phyloP scores from a whole-genome alignment of 1,139 yeast species.

The Pichia sp. region DNA sequence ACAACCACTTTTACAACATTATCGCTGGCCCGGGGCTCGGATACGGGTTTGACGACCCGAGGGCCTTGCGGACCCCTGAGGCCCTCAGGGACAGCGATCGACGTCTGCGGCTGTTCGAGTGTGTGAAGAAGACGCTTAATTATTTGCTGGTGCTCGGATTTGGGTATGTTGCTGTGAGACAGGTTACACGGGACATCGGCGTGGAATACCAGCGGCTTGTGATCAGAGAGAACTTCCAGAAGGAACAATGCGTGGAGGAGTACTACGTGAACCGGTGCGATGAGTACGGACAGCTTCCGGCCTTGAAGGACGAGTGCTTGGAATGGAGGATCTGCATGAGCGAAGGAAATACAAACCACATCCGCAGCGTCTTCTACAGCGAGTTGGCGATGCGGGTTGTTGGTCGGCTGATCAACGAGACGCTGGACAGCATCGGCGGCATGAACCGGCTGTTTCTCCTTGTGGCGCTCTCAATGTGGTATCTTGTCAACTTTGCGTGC shows the following conservation, averaged over 20 bases:
- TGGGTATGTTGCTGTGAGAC: slow-evolving; percentile 40
- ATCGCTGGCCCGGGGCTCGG: neutral
- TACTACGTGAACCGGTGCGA: slow-evolving; percentile 54
- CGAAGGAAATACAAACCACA: slow-evolving; percentile 36
- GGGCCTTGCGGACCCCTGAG: neutral
- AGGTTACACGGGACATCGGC: slow-evolving; percentile 51
- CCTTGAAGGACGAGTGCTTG: slow-evolving; percentile 50
- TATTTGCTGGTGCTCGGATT: slow-evolving; percentile 35
- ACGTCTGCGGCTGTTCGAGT: slow-evolving; percentile 36
- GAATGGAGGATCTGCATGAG: slow-evolving; percentile 63
- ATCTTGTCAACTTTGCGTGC: slow-evolving; percentile 35
- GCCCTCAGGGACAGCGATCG: neutral
- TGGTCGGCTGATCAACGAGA: slow-evolving; percentile 57
- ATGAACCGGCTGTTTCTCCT: slow-evolving; percentile 47
- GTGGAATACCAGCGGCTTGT: slow-evolving; percentile 42
- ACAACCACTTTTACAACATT: slow-evolving; percentile 11
- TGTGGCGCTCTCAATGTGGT: slow-evolving; percentile 46
- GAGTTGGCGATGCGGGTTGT: slow-evolving; percentile 58
- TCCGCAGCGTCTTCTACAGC: slow-evolving; percentile 24
- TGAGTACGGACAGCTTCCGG: slow-evolving; percentile 56
- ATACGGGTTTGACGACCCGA: neutral
- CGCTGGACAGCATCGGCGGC: slow-evolving; percentile 59
- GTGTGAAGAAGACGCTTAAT: slow-evolving; percentile 44
- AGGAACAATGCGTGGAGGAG: slow-evolving; percentile 46
- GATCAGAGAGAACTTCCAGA: slow-evolving; percentile 37